Evolutionary conservation across 2,329 filamentous ascomycete species (phyloP), one percentile per base, ranked within the genome.

Genomic region (Exophiala sp.): DNA sequence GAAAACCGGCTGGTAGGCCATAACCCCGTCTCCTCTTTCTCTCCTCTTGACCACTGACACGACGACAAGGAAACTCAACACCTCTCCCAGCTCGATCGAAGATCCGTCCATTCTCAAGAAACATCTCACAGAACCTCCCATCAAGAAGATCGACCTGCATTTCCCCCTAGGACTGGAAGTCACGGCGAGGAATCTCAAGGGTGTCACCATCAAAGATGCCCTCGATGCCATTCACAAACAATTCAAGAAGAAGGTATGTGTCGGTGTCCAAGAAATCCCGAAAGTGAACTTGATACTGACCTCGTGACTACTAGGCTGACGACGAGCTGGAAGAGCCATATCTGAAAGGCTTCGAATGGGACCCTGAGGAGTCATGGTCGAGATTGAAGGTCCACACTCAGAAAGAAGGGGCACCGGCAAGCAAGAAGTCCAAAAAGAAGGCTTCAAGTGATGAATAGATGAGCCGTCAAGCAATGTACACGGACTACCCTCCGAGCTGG

Each of bases 161-260:
- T 95, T 95, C 77, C 87, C 88, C 13, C 76, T 94, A 46, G 91
- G 91, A 44, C 79, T 93, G 48, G 83, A 91, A 65, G 86, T 96
- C 60, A 87, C 85, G 24, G 91, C 89, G 65, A 81, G 91, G 65
- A 97, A 96, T 72, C 74, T 90, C 63, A 91, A 90, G 71, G 91
- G 91, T 49, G 89, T 97, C 60, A 97, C 91, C 50, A 91, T 97
- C 77, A 96, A 96, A 77, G 91, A 97, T 70, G 89, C 89, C 51
- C 68, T 95, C 68, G 90, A 96, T 69, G 91, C 88, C 64, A 96
- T 97, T 72, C 78, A 95, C 78, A 96, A 95, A 77, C 81, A 86
- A 62, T 95, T 88, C 78, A 95, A 94, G 80, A 96, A 96, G 82
- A 85, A 90, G 80, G 91, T 90, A 71, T 62, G 38, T 14, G 24